Evolutionary conservation across 2,329 filamentous ascomycete genomes (phyloP).

Genomic region (Stagonosporopsis vannaccii): DNA sequence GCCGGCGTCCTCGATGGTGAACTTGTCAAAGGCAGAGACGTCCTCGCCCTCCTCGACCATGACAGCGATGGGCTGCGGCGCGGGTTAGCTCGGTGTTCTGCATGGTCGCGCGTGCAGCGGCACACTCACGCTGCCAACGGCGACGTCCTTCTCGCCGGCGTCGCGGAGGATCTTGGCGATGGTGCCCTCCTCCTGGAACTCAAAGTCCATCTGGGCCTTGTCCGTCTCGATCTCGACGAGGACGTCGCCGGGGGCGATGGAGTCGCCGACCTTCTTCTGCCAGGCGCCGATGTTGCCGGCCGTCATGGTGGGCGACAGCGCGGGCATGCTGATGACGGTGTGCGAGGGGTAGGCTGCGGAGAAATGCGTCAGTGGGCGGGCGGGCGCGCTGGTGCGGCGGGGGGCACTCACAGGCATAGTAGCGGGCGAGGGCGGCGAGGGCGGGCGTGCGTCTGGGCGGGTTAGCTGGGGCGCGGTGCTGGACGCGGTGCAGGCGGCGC

Average conservation of each 20-base stretch:
- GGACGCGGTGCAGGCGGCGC: constrained; percentile 21
- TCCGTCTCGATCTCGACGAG: constrained; percentile 99
- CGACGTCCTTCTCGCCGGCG: constrained; percentile 89
- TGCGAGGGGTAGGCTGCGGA: constrained; percentile 88
- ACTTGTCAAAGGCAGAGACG: constrained; percentile 85
- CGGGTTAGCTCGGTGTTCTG: constrained; percentile 37
- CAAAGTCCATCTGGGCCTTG: constrained; percentile 99
- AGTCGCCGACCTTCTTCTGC: constrained; percentile 96
- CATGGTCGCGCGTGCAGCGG: too few relatives aligned
- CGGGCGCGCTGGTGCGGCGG: background rate
- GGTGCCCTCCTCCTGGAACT: constrained; percentile 97
- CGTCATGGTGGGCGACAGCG: constrained; percentile 97
- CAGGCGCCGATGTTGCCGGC: constrained; percentile 94
- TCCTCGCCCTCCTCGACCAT: constrained; percentile 92
- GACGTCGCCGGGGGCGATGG: constrained; percentile 88
- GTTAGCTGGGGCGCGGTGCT: constrained; percentile 29
- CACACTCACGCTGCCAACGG: constrained; percentile 83
- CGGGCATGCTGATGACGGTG: constrained; percentile 96
- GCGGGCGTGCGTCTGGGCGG: constrained; percentile 56
- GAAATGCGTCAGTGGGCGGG: constrained; percentile 36
- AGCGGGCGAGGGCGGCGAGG: constrained; percentile 67
- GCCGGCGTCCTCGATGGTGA: constrained; percentile 88
- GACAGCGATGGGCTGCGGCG: constrained; percentile 85
- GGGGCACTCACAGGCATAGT: constrained; percentile 71
- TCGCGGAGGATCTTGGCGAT: constrained; percentile 94